Percentiles rank a stretch among this genome's conserved stretches.
phyloP scores from a whole-genome alignment of 2,329 filamentous ascomycete species.

The Epichloe baconii region DNA sequence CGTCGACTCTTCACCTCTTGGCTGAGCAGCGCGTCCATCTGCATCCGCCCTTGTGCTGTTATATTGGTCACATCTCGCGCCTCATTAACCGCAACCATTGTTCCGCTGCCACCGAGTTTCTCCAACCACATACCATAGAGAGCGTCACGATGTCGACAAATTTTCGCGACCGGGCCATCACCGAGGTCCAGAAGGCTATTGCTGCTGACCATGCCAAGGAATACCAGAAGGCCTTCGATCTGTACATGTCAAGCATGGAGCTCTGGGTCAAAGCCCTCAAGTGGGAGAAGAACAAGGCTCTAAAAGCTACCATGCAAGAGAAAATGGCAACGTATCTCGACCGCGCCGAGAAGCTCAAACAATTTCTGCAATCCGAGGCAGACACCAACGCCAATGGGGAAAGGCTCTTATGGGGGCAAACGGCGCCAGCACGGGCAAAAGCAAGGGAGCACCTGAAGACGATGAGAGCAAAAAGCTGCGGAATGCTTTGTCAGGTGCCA shows the following conservation, averaged over 20 bases:
- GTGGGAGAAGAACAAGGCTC: slow-evolving; percentile 98
- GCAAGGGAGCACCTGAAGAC: slow-evolving; percentile 57
- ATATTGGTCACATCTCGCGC: background rate
- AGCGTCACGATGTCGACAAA: slow-evolving; percentile 72
- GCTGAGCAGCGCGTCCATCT: background rate
- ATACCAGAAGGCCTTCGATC: slow-evolving; percentile 93
- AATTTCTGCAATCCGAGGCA: slow-evolving; percentile 65
- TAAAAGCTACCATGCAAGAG: slow-evolving; percentile 92
- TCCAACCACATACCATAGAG: background rate
- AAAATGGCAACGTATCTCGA: slow-evolving; percentile 98
- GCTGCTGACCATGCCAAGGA: slow-evolving; percentile 90
- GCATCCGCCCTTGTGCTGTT: background rate
- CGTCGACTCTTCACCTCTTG: background rate
- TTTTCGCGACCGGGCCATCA: slow-evolving; percentile 92
- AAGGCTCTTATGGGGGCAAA: slow-evolving; percentile 54
- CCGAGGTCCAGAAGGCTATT: slow-evolving; percentile 94
- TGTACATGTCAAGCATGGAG: slow-evolving; percentile 91
- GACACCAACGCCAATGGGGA: slow-evolving; percentile 57
- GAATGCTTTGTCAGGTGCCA: slow-evolving; percentile 80
- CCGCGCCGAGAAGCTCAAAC: slow-evolving; percentile 93
- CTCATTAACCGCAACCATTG: background rate
- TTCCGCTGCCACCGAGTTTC: background rate
- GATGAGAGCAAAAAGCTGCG: slow-evolving; percentile 92
- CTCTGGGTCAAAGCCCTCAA: slow-evolving; percentile 98
- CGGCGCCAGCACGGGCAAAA: slow-evolving; percentile 49